Percentiles rank a stretch among this genome's conserved stretches.
Conservation (phyloP, 2,329 filamentous ascomycete genomes). For the Davidsoniella australis region DNA sequence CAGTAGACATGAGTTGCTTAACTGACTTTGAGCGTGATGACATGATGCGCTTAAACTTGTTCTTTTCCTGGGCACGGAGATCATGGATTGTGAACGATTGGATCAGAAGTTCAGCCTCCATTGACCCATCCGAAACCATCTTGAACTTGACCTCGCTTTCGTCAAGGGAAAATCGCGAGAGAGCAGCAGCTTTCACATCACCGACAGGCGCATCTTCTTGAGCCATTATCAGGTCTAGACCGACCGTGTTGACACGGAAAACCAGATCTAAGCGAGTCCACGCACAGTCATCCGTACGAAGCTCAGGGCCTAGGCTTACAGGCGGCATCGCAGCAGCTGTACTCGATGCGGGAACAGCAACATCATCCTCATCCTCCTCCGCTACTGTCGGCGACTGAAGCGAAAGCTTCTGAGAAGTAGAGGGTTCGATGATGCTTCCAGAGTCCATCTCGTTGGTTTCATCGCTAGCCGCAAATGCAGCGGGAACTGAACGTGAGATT, state of each 20-base stretch:
- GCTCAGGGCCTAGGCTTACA: conserved; percentile 43
- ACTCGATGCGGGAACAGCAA: conserved; percentile 1
- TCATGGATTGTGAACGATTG: conserved; percentile 91
- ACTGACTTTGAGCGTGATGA: conserved; percentile 86
- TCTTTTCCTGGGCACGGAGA: conserved; percentile 71
- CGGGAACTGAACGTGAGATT: conserved; percentile 72
- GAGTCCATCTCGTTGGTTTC: neutral
- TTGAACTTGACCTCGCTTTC: conserved; percentile 81
- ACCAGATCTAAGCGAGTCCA: conserved; percentile 92
- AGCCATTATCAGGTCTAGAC: conserved; percentile 70
- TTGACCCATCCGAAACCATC: conserved; percentile 77
- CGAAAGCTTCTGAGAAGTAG: neutral
- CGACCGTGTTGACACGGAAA: conserved; percentile 76
- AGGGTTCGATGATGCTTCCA: neutral
- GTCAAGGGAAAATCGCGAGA: conserved; percentile 89
- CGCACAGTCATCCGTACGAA: conserved; percentile 47
- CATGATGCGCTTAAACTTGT: conserved; percentile 98
- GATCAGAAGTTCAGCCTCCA: conserved; percentile 86
- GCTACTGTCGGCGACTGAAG: neutral
- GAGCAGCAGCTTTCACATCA: conserved; percentile 57
- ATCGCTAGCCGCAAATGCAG: conserved; percentile 43
- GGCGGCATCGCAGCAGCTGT: conserved; percentile 18
- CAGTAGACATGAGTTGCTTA: conserved; percentile 94
- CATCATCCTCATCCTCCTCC: conserved; percentile 1
- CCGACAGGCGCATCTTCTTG: conserved; percentile 62